These are phyloP conservation scores for Quercus dentata DNA, from an alignment of 306 rosid genomes.

Conservation along the genomic window DNA sequence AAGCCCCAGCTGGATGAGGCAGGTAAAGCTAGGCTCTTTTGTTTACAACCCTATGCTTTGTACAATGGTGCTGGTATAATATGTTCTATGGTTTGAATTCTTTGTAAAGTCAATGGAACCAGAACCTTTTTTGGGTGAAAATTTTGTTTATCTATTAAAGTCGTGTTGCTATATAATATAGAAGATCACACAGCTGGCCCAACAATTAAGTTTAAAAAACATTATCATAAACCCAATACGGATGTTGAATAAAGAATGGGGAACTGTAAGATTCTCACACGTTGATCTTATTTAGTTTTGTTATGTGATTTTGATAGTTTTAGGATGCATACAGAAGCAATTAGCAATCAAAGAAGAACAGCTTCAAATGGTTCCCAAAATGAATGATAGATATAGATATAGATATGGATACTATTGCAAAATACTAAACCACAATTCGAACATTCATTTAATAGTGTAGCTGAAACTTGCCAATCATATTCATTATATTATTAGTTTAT, in stretches of 20 bases:
- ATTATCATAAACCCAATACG: too few relatives aligned
- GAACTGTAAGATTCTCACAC: neutral
- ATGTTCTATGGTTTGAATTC: slow-evolving; percentile 3
- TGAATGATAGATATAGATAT: neutral
- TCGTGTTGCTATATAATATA: too few relatives aligned
- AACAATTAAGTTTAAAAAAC: too few relatives aligned
- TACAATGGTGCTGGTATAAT: neutral
- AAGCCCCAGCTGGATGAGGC: neutral
- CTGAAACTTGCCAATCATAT: too few relatives aligned
- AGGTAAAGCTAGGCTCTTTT: neutral
- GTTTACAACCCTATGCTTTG: neutral
- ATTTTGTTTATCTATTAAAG: too few relatives aligned
- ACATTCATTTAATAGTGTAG: too few relatives aligned
- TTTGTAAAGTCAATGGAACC: neutral
- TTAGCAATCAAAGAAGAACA: too few relatives aligned
- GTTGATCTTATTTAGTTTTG: neutral
- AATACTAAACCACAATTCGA: too few relatives aligned
- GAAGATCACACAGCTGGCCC: too few relatives aligned
- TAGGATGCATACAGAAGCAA: too few relatives aligned
- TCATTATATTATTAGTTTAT: too few relatives aligned
- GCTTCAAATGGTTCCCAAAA: neutral
- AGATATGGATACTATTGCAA: too few relatives aligned
- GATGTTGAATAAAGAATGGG: neutral
- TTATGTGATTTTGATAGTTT: neutral
- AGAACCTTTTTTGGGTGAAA: neutral